Conservation (phyloP, 345 rosid genomes). For the thale cress (Arabidopsis thaliana) region TAIR10.1 NC_003070.9:24240001-24240500, state of each 20-base stretch:
- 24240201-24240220: background rate
- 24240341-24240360: slow-evolving; percentile 40
- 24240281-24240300: slow-evolving; percentile 1
- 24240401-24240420: slow-evolving; percentile 49
- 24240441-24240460: slow-evolving; percentile 22
- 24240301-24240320: slow-evolving; percentile 48
- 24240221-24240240: background rate
- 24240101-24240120: background rate
- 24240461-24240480: slow-evolving; percentile 20
- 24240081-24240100: background rate
- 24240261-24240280: background rate
- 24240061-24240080: background rate
- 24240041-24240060: background rate
- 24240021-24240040: background rate
- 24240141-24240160: slow-evolving; percentile 5
- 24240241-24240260: background rate
- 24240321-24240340: slow-evolving; percentile 49
- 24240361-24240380: slow-evolving; percentile 49
- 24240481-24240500: slow-evolving; percentile 38
- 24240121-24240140: background rate
- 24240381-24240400: slow-evolving; percentile 48
- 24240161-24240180: background rate
- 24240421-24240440: slow-evolving; percentile 35
- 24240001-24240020: background rate
- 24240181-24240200: background rate